Evolutionary conservation across 2,329 filamentous ascomycete genomes (phyloP), one percentile per base, ranked within the genome.

Genomic region (Lachnellula occidentalis): DNA sequence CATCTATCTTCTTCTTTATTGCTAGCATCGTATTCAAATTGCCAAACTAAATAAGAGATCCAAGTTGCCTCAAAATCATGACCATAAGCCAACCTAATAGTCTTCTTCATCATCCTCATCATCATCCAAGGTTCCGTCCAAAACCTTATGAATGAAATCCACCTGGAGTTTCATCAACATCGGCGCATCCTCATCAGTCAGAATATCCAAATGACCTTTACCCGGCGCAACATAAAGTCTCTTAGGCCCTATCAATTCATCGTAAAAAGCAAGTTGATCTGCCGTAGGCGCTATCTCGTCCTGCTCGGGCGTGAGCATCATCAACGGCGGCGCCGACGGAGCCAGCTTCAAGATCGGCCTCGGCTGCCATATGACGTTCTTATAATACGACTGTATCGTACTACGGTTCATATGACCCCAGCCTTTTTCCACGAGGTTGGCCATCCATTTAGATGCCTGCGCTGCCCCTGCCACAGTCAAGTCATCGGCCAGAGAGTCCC

Each of bases 201-300:
- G 46, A 43, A 62, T 51, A 49, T 61, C 45, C 50, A 61, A 48
- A 50, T 63, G 61, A 4, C 61, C 59, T 31, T 56, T 63, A 9
- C 53, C 45, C 14, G 31, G 42, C 0, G 59, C 58, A 8, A 57
- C 21, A 50, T 56, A 50, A 24, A 58, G 34, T 48, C 37, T 45
- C 34, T 60, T 61, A 4, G 58, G 55, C 17, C 55, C 53, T 15
- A 48, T 36, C 34, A 53, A 45, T 8, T 21, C 47, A 14, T 56
- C 53, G n/a, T 53, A 58, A 4, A 55, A n/a, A 3, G 39, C 47
- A n/a, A 58, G 34, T 12, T 31, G 27, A 9, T 31, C 27, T 31
- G 27, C 27, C 27, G 27, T 31, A 31, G 27, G 45, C 12, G 53
- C 51, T 8, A 58, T 49, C 9, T 21, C 34, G 22, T 58, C 52